Conservation (phyloP, 805 yeast genomes). For the Saccharomycopsis schoenii region DNA sequence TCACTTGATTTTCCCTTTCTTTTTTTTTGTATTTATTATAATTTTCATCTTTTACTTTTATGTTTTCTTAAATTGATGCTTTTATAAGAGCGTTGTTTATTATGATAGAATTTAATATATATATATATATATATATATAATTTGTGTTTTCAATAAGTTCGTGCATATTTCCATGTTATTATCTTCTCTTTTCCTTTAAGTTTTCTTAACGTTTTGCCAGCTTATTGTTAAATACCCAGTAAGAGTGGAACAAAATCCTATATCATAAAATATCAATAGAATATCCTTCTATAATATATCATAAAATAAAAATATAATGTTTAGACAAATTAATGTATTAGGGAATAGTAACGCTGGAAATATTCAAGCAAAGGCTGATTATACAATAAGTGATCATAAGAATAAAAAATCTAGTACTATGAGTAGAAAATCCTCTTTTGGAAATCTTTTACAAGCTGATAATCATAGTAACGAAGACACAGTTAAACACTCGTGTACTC, state of each 20-base stretch:
- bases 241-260: neutral
- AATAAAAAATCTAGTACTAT: neutral
- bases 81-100: too few relatives aligned
- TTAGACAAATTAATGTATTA: neutral
- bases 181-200: neutral
- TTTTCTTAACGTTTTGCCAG: neutral
- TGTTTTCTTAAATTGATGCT: neutral
- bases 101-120: too few relatives aligned
- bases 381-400: neutral
- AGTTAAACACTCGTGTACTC: neutral
- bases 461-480: neutral
- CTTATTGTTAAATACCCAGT: too few relatives aligned
- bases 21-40: neutral
- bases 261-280: neutral
- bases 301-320: neutral
- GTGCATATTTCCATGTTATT: neutral
- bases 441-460: neutral
- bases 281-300: neutral
- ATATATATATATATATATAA: too few relatives aligned
- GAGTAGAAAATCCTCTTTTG: slow-evolving; percentile 1
- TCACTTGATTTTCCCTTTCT: too few relatives aligned
- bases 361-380: neutral
- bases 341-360: neutral
- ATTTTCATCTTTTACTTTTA: neutral
- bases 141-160: too few relatives aligned